Evolutionary conservation across 2,329 filamentous ascomycete species (phyloP).

Genomic region (Byssochlamys sp.): DNA sequence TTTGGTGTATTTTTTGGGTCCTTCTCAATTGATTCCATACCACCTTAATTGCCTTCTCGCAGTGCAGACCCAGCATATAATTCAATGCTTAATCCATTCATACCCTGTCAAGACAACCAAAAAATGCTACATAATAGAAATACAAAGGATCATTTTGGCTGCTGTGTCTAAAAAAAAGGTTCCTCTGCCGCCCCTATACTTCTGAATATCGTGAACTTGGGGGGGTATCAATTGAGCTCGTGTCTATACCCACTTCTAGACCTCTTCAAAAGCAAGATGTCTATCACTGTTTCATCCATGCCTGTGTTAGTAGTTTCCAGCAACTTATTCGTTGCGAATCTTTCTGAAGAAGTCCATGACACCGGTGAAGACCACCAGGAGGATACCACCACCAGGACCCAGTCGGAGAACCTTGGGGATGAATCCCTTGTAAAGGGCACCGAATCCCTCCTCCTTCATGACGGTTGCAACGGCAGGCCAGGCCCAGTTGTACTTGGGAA

Average conservation of each 20-base stretch:
- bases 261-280: neutral
- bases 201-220: neutral
- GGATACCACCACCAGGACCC: slow-evolving; percentile 58
- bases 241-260: neutral
- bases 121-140: neutral
- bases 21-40: neutral
- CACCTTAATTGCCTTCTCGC: neutral
- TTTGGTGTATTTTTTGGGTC: too few relatives aligned
- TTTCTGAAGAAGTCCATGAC: slow-evolving; percentile 75
- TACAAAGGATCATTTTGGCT: neutral
- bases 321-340: slow-evolving; percentile 41
- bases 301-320: neutral
- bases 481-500: slow-evolving; percentile 98
- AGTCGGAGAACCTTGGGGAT: slow-evolving; percentile 80
- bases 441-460: slow-evolving; percentile 84
- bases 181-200: neutral
- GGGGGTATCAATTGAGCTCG: neutral
- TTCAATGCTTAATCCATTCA: neutral
- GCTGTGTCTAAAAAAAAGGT: neutral
- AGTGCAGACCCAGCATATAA: neutral
- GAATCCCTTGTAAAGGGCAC: slow-evolving; percentile 94
- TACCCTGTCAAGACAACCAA: neutral
- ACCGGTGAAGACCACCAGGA: slow-evolving; percentile 41
- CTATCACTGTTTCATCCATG: neutral
- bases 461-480: slow-evolving; percentile 79